These are phyloP conservation scores for Aspergillus pseudoviridinutans DNA, from an alignment of 2,329 filamentous ascomycete genomes.

Conservation along the genomic window DNA sequence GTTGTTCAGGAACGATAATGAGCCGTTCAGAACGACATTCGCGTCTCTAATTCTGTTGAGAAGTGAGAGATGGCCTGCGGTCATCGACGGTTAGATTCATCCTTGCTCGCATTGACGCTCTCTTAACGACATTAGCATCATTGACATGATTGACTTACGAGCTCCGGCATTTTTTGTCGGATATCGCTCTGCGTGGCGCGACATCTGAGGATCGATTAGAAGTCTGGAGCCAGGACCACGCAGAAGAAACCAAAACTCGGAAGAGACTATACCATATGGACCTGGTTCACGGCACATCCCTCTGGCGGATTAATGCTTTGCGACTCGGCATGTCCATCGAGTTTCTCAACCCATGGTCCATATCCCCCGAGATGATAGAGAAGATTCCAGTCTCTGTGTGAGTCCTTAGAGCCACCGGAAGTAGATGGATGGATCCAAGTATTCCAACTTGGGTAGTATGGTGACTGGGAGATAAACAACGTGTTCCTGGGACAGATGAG, in stretches of 20 bases:
- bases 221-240: neutral
- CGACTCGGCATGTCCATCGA: constrained; percentile 29
- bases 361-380: constrained; percentile 53
- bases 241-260: neutral
- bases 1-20: constrained; percentile 51
- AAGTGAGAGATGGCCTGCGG: constrained; percentile 46
- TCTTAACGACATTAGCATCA: neutral
- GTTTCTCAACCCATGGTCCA: constrained; percentile 53
- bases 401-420: neutral
- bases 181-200: constrained; percentile 56
- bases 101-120: neutral
- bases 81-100: constrained; percentile 2
- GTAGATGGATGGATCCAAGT: constrained; percentile 16
- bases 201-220: constrained; percentile 40
- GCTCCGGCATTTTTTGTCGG: constrained; percentile 49
- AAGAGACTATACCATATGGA: constrained; percentile 52
- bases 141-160: constrained; percentile 39
- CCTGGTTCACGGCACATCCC: constrained; percentile 51
- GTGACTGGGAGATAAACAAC: neutral
- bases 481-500: neutral
- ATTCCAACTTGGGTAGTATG: constrained; percentile 17
- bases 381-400: constrained; percentile 43
- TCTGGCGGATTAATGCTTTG: constrained; percentile 43
- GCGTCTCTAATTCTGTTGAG: constrained; percentile 44
- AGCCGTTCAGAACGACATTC: constrained; percentile 43